Percentiles rank a stretch among this genome's conserved stretches.
Conservation (phyloP, 2,329 filamentous ascomycete genomes). For the Xylariaceae sp. region DNA sequence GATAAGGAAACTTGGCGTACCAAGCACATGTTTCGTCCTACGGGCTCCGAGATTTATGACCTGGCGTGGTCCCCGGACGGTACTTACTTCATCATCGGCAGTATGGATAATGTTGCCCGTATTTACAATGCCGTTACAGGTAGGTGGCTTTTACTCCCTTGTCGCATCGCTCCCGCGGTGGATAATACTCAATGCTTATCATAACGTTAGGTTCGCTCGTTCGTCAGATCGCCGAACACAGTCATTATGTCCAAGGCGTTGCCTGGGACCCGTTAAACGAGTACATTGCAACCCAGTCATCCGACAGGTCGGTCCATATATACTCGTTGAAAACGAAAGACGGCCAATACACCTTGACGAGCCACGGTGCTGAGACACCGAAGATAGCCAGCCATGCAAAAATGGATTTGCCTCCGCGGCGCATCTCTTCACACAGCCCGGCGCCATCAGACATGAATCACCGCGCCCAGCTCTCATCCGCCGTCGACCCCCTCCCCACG, state of each 20-base stretch:
- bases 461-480: constrained; percentile 57
- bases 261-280: constrained; percentile 98
- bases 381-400: constrained; percentile 72
- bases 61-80: constrained; percentile 98
- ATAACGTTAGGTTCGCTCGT: constrained; percentile 23
- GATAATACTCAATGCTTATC: constrained; percentile 5
- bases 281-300: constrained; percentile 96
- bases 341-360: constrained; percentile 76
- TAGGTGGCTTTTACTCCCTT: constrained; percentile 22
- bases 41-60: constrained; percentile 95
- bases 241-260: constrained; percentile 94
- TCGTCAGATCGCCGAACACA: constrained; percentile 30
- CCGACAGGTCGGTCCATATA: constrained; percentile 94
- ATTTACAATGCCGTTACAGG: constrained; percentile 91
- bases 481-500: constrained; percentile 44
- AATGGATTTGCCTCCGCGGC: constrained; percentile 86
- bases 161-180: not conserved
- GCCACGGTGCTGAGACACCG: constrained; percentile 59
- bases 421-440: constrained; percentile 87
- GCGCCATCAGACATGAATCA: constrained; percentile 77
- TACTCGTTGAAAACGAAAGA: constrained; percentile 96
- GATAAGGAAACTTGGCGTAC: constrained; percentile 96
- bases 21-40: constrained; percentile 95
- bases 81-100: constrained; percentile 92
- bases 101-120: constrained; percentile 97